Evolutionary conservation across 129 eudicot species (phyloP).

Genomic region (Arctium lappa): DNA sequence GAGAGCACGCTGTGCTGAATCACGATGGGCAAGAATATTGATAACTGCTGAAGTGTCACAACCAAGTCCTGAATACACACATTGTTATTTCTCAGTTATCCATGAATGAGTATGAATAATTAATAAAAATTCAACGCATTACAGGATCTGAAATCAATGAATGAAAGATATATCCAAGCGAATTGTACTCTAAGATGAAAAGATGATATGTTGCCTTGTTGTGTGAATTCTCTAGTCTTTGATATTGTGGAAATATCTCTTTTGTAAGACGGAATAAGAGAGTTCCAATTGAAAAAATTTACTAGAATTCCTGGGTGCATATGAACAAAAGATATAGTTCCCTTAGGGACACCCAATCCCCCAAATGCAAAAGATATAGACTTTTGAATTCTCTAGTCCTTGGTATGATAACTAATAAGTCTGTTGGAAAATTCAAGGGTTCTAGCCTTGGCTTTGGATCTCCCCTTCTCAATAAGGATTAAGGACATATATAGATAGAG

Average conservation of each 20-base stretch:
- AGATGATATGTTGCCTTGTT: background rate
- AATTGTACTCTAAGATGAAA: background rate
- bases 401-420: too few species aligned
- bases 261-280: background rate
- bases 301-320: too few species aligned
- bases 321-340: too few species aligned
- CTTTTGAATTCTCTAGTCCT: too few species aligned
- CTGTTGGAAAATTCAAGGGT: too few species aligned
- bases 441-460: too few species aligned
- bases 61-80: slow-evolving; percentile 61
- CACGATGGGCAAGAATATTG: slow-evolving; percentile 81
- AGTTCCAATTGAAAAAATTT: too few species aligned
- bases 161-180: background rate
- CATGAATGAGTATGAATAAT: background rate
- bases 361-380: too few species aligned
- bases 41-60: slow-evolving; percentile 75
- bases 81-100: background rate
- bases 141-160: background rate
- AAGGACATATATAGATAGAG: too few species aligned
- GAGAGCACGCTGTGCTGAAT: slow-evolving; percentile 72
- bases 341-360: too few species aligned
- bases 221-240: too few species aligned
- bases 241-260: background rate
- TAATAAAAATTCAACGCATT: background rate
- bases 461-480: too few species aligned